Evolutionary conservation across 2,329 filamentous ascomycete genomes (phyloP).

Genomic region (Aspergillus puulaauensis): DNA sequence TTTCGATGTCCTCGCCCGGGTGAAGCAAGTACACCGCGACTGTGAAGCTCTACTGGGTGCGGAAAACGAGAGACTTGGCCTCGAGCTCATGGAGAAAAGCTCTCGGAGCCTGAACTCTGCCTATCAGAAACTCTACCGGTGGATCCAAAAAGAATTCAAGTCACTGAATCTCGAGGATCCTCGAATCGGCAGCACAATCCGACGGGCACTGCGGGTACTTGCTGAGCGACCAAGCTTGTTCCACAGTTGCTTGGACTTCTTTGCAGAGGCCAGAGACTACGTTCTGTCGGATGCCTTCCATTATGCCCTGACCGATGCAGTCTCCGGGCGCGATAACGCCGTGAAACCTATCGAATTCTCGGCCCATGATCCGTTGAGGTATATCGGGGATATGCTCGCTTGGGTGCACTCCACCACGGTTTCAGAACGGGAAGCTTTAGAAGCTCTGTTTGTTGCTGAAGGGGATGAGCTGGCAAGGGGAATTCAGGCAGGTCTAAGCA

Average conservation of each 20-base stretch:
- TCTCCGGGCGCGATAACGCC: constrained; percentile 57
- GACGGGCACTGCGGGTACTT: constrained; percentile 78
- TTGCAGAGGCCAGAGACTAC: constrained; percentile 84
- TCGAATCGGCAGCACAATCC: constrained; percentile 81
- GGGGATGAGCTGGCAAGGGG: constrained; percentile 84
- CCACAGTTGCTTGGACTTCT: constrained; percentile 89
- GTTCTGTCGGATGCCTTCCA: constrained; percentile 88
- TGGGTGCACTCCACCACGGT: constrained; percentile 95
- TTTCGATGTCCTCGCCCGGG: constrained; percentile 72
- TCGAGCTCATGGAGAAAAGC: constrained; percentile 89
- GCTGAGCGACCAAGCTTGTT: constrained; percentile 88
- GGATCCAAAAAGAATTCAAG: constrained; percentile 93
- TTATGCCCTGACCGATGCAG: constrained; percentile 74
- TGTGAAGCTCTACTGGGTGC: constrained; percentile 86
- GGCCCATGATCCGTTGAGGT: constrained; percentile 86
- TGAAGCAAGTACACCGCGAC: constrained; percentile 84
- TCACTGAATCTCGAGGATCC: constrained; percentile 90
- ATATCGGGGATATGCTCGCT: constrained; percentile 95
- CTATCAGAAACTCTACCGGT: constrained; percentile 94
- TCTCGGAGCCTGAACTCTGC: constrained; percentile 83
- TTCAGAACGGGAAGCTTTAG: constrained; percentile 87
- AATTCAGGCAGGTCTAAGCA: constrained; percentile 75
- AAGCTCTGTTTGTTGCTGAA: constrained; percentile 86
- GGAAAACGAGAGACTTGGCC: constrained; percentile 81
- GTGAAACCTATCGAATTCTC: constrained; percentile 91